Percentiles rank a stretch among this genome's conserved stretches.
phyloP scores from a whole-genome alignment of 805 yeast genomes.

The Zygosaccharomyces gambellarensis region DNA sequence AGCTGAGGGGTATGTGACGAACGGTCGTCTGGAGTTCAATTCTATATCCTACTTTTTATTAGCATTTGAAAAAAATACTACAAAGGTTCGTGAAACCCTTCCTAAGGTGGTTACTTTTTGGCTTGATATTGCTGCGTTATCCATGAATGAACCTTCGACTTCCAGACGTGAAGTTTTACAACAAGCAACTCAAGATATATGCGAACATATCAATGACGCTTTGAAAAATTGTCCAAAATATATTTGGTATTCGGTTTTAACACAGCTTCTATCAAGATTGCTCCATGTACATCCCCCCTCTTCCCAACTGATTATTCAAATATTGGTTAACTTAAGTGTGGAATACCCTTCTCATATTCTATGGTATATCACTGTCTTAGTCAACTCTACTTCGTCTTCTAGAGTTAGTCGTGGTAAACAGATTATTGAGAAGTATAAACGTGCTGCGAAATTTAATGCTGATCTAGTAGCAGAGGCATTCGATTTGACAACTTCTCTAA shows the following conservation, averaged over 20 bases:
- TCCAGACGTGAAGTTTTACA: conserved; percentile 29
- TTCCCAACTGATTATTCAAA: conserved; percentile 48
- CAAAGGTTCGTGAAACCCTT: conserved; percentile 71
- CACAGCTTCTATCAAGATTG: conserved; percentile 80
- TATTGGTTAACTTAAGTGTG: conserved; percentile 52
- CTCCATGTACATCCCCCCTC: conserved; percentile 57
- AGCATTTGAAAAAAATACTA: conserved; percentile 40
- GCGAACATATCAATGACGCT: conserved; percentile 45
- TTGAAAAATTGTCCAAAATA: conserved; percentile 45
- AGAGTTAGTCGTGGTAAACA: conserved; percentile 45
- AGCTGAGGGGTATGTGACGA: conserved; percentile 34
- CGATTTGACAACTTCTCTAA: conserved; percentile 20
- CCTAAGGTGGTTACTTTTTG: conserved; percentile 90
- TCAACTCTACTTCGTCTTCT: conserved; percentile 49
- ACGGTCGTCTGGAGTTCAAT: conserved; percentile 29
- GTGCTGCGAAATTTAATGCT: conserved; percentile 9
- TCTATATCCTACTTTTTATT: conserved; percentile 30
- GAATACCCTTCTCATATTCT: conserved; percentile 77
- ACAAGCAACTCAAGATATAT: conserved; percentile 42
- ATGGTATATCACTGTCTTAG: conserved; percentile 66
- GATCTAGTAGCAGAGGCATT: conserved; percentile 25
- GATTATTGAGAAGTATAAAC: conserved; percentile 37
- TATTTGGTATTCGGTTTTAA: conserved; percentile 76
- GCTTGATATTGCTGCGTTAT: conserved; percentile 62
- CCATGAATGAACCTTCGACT: conserved; percentile 22